These are phyloP conservation scores for Colletotrichum sp. DNA, from an alignment of 2,329 filamentous ascomycete species.

Conservation along the genomic window DNA sequence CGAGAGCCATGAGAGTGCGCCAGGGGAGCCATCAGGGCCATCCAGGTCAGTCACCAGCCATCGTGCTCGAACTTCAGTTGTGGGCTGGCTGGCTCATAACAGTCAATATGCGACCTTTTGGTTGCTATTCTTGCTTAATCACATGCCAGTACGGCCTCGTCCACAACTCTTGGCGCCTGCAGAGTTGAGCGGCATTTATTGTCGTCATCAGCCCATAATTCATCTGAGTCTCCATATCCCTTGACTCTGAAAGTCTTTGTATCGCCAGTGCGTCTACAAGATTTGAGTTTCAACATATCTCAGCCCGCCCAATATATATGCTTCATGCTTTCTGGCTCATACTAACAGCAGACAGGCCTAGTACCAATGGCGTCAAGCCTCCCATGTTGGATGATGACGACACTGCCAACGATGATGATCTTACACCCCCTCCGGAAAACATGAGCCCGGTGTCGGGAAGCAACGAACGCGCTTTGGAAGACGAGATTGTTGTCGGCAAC, in stretches of 20 bases:
- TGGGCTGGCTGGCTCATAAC: not conserved
- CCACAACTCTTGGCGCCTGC: not conserved
- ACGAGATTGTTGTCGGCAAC: constrained; percentile 58
- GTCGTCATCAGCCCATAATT: not conserved
- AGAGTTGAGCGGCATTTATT: not conserved
- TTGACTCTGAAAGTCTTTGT: not conserved
- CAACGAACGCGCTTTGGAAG: constrained; percentile 45
- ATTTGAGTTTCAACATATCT: not conserved
- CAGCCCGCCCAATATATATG: not conserved
- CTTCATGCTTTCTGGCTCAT: not conserved
- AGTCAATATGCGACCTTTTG: not conserved
- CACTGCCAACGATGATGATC: constrained; percentile 41
- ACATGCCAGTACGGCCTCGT: not conserved
- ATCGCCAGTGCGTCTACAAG: not conserved
- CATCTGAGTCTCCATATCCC: not conserved
- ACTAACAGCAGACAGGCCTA: constrained; percentile 17
- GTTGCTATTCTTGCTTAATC: not conserved
- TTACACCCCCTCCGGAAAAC: constrained; percentile 48
- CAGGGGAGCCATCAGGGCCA: not conserved
- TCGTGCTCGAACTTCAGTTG: not conserved
- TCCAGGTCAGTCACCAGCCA: not conserved
- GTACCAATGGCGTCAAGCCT: constrained; percentile 23
- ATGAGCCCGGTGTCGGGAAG: constrained; percentile 43
- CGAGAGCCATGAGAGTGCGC: not conserved
- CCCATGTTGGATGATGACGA: constrained; percentile 35